Percentiles rank a stretch among this genome's conserved stretches.
Conservation (phyloP, 108 stramenopile species). For the Skeletonema menzelii region DNA sequence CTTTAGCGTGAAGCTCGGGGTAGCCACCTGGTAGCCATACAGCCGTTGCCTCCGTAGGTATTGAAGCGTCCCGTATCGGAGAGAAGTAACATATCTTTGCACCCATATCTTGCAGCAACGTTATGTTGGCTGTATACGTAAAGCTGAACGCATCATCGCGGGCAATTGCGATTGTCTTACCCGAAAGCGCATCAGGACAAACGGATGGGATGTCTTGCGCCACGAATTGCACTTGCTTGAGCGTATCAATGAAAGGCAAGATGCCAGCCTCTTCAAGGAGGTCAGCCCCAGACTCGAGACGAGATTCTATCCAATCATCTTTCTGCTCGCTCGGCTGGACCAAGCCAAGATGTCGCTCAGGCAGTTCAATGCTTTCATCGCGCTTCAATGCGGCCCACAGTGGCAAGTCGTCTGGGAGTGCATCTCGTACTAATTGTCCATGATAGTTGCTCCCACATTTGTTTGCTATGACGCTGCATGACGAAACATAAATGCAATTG, state of each 20-base stretch:
- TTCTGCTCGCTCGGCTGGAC: constrained; percentile 16
- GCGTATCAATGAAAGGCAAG: constrained; percentile 1
- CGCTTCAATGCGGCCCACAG: constrained; percentile 9
- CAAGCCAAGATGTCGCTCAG: constrained; percentile 10
- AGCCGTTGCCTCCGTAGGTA: neutral
- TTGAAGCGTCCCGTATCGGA: constrained; percentile 4
- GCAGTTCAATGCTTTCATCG: neutral
- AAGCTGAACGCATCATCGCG: neutral
- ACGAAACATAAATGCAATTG: neutral
- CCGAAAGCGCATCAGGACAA: neutral
- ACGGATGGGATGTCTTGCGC: neutral
- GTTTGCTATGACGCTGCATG: neutral
- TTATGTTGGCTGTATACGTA: neutral
- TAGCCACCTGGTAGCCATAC: neutral
- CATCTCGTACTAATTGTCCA: constrained; percentile 8
- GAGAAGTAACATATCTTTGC: constrained; percentile 10
- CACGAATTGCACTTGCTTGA: constrained; percentile 1
- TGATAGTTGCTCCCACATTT: constrained; percentile 13
- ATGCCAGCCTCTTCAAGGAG: constrained; percentile 11
- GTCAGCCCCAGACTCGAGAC: constrained; percentile 9
- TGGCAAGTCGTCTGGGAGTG: constrained; percentile 4
- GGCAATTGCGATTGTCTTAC: neutral
- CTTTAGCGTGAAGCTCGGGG: neutral
- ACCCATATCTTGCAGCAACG: constrained; percentile 12
- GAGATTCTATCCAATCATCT: constrained; percentile 2